A percentile compares a stretch with the other conserved stretches of the same genome.
These are phyloP conservation scores for Mortierella sp. DNA, from an alignment of 371 early-diverging fungal species.

Conservation along the genomic window DNA sequence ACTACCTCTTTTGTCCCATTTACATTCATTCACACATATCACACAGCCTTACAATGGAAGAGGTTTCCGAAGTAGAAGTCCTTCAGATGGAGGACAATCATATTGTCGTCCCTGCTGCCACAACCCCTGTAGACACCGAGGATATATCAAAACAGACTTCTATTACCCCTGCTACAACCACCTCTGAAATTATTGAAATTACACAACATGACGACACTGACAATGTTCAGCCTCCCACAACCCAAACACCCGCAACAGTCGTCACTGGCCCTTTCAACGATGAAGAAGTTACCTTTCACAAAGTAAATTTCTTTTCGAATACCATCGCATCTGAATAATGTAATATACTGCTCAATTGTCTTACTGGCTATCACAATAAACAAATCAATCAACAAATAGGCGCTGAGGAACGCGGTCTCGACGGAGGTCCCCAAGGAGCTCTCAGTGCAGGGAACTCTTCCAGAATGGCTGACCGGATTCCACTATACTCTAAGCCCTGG, in stretches of 20 bases:
- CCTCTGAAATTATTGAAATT: constrained; percentile 11
- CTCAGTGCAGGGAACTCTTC: constrained; percentile 65
- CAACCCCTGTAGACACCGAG: constrained; percentile 17
- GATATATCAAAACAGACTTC: not conserved
- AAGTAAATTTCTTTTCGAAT: constrained; percentile 22
- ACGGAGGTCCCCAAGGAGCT: constrained; percentile 58
- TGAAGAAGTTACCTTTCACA: constrained; percentile 43
- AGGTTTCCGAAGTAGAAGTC: constrained; percentile 66
- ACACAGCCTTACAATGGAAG: constrained; percentile 29
- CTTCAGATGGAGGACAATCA: constrained; percentile 60
- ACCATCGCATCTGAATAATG: not conserved
- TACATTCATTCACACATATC: not conserved
- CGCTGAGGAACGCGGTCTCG: constrained; percentile 42
- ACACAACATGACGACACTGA: not conserved
- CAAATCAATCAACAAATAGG: constrained; percentile 11
- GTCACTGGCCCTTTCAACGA: constrained; percentile 24
- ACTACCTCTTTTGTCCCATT: not conserved
- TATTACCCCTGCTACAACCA: constrained; percentile 14
- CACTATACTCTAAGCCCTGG: constrained; percentile 77
- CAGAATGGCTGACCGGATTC: constrained; percentile 74
- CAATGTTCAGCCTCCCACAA: not conserved
- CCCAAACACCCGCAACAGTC: not conserved
- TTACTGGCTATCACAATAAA: not conserved
- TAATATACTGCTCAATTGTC: not conserved
- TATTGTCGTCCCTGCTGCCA: constrained; percentile 19